Percentiles rank a stretch among this genome's conserved stretches.
phyloP scores from a whole-genome alignment of 75 land plant species.

The Adiantum capillusveneris region DNA sequence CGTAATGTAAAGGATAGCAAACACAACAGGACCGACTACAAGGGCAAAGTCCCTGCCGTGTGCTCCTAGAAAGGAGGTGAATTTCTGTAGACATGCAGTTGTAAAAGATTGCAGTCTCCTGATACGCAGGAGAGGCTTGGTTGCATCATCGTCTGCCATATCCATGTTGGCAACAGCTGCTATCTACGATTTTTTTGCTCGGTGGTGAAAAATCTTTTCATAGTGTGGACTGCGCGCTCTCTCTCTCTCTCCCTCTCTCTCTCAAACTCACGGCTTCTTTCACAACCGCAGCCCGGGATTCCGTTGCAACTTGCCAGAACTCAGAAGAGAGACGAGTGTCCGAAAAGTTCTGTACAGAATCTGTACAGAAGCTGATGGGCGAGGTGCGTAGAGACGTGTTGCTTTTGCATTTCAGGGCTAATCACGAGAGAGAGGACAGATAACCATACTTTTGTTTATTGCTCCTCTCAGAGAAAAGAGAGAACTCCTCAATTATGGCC shows the following conservation, averaged over 20 bases:
- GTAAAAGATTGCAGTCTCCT: neutral
- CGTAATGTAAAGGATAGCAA: constrained; percentile 22
- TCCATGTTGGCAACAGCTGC: neutral
- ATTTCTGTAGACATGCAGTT: neutral
- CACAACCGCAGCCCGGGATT: neutral
- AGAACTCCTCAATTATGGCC: no score
- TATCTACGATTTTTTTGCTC: neutral
- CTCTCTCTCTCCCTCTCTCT: constrained; percentile 6
- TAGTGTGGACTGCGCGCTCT: no score
- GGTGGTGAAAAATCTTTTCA: no score
- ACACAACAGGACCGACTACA: constrained; percentile 40
- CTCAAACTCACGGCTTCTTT: neutral
- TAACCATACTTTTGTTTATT: no score
- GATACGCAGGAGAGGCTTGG: no score
- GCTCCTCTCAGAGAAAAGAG: no score
- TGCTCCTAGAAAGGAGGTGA: neutral
- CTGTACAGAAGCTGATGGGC: no score
- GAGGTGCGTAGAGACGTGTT: no score
- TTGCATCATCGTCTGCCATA: no score
- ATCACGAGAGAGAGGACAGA: no score
- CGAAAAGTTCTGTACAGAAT: neutral
- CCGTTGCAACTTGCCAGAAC: neutral
- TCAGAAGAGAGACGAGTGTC: neutral
- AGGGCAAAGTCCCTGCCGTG: constrained; percentile 8
- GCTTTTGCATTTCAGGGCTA: no score